These are phyloP conservation scores for Carex arenaria DNA, from an alignment of 202 grass and related monocot genomes.

Conservation along the genomic window DNA sequence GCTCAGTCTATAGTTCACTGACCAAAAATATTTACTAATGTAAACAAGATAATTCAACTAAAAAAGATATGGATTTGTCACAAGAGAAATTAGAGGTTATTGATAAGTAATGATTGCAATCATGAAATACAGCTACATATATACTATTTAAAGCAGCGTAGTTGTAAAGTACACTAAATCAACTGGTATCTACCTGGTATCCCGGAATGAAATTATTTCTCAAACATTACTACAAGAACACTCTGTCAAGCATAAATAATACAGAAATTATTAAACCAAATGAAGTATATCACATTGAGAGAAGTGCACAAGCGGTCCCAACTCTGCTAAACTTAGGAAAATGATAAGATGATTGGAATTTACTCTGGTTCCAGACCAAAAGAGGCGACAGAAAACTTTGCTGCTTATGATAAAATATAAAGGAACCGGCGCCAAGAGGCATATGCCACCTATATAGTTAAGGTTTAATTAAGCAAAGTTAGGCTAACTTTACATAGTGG, in stretches of 20 bases:
- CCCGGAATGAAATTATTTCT: neutral
- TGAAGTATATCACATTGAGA: neutral
- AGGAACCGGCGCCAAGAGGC: neutral
- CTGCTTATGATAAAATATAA: conserved; percentile 9
- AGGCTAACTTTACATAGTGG: conserved; percentile 22
- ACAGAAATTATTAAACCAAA: neutral
- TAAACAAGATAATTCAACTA: neutral
- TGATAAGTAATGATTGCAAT: neutral
- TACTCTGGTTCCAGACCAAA: conserved; percentile 9
- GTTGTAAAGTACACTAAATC: neutral
- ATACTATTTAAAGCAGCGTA: neutral
- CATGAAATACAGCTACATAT: neutral
- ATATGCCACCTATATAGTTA: neutral
- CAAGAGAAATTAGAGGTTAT: neutral
- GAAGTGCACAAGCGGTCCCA: conserved; percentile 3
- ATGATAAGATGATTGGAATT: conserved; percentile 4
- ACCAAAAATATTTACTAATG: neutral
- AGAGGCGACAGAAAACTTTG: conserved; percentile 15
- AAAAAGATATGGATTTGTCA: neutral
- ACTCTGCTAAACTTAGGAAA: neutral
- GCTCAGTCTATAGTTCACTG: neutral
- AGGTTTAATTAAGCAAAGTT: conserved; percentile 17
- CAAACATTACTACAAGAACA: neutral
- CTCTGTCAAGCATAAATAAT: neutral
- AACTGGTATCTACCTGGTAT: neutral